Percentiles rank a stretch among this genome's conserved stretches.
Evolutionary conservation across 371 early-diverging fungal genomes (phyloP).

Genomic region (Nosema granulosis): DNA sequence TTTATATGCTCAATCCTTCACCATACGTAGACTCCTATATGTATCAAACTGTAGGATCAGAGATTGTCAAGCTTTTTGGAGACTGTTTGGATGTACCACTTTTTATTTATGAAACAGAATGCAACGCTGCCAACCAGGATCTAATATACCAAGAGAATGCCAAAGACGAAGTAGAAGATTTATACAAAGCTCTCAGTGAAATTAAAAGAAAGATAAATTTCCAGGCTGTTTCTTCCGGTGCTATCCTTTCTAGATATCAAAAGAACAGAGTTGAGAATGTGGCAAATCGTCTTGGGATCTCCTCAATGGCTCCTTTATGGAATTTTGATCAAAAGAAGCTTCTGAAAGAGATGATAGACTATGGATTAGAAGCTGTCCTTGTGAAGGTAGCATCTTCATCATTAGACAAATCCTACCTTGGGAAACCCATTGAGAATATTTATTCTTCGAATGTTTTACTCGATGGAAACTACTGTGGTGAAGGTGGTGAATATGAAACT

Average conservation of each 20-base stretch:
- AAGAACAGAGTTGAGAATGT: slow-evolving; percentile 88
- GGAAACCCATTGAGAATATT: slow-evolving; percentile 71
- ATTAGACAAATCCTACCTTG: slow-evolving; percentile 53
- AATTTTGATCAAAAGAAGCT: slow-evolving; percentile 77
- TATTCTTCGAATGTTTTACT: slow-evolving; percentile 65
- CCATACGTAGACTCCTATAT: slow-evolving; percentile 91
- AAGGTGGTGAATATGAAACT: slow-evolving; percentile 98
- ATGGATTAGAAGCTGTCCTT: slow-evolving; percentile 75
- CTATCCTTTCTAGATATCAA: slow-evolving; percentile 93
- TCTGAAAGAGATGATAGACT: slow-evolving; percentile 81
- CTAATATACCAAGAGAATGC: slow-evolving; percentile 67
- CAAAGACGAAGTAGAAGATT: slow-evolving; percentile 92
- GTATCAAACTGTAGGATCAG: slow-evolving; percentile 97
- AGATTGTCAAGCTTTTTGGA: slow-evolving; percentile 75
- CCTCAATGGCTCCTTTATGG: slow-evolving; percentile 85
- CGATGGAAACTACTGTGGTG: slow-evolving; percentile 80
- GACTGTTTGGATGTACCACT: slow-evolving; percentile 83
- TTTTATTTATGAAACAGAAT: slow-evolving; percentile 74
- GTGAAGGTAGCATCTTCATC: slow-evolving; percentile 84
- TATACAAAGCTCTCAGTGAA: slow-evolving; percentile 72
- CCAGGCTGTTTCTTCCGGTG: slow-evolving; percentile 86
- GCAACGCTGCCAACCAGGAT: slow-evolving; percentile 70
- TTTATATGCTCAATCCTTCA: slow-evolving; percentile 75
- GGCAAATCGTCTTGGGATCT: slow-evolving; percentile 74
- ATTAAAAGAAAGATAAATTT: slow-evolving; percentile 76